Percentiles rank a stretch among this genome's conserved stretches.
phyloP scores from a whole-genome alignment of 805 yeast species.

The Naumovozyma castellii region DNA sequence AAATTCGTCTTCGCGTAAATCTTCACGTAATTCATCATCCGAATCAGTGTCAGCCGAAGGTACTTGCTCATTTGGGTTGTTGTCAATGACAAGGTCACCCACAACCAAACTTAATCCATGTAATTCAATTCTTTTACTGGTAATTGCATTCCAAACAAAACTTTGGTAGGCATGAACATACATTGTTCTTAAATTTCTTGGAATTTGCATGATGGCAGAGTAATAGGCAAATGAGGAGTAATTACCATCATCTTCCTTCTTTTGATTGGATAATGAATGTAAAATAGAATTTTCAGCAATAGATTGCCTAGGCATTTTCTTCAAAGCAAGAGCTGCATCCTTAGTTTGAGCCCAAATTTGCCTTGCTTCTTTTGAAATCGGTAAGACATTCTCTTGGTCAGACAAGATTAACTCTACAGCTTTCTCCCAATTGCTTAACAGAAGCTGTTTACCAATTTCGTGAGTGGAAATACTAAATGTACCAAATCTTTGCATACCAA shows the following conservation, averaged over 20 bases:
- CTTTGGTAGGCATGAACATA: conserved; percentile 97
- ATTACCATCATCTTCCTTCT: conserved; percentile 37
- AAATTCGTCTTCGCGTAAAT: conserved; percentile 46
- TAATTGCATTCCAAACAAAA: conserved; percentile 85
- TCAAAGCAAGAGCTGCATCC: conserved; percentile 56
- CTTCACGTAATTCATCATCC: conserved; percentile 60
- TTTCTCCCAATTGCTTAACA: conserved; percentile 65
- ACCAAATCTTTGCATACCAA: conserved; percentile 98
- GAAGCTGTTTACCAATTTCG: conserved; percentile 61
- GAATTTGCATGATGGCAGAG: conserved; percentile 77
- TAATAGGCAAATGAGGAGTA: conserved; percentile 52
- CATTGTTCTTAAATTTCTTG: conserved; percentile 86
- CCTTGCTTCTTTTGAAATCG: conserved; percentile 78
- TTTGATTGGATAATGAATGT: conserved; percentile 45
- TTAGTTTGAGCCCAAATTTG: conserved; percentile 66
- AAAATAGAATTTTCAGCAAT: conserved; percentile 75
- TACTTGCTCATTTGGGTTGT: conserved; percentile 10
- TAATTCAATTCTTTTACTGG: conserved; percentile 61
- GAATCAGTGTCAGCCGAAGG: conserved; percentile 22
- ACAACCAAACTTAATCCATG: conserved; percentile 62
- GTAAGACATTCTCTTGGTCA: conserved; percentile 76
- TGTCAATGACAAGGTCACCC: conserved; percentile 65
- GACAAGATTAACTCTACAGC: conserved; percentile 73
- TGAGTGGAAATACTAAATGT: conserved; percentile 92
- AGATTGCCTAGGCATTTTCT: conserved; percentile 78